phyloP scores from a whole-genome alignment of 192 early-diverging fungal species.

The Coemansia sp. region DNA sequence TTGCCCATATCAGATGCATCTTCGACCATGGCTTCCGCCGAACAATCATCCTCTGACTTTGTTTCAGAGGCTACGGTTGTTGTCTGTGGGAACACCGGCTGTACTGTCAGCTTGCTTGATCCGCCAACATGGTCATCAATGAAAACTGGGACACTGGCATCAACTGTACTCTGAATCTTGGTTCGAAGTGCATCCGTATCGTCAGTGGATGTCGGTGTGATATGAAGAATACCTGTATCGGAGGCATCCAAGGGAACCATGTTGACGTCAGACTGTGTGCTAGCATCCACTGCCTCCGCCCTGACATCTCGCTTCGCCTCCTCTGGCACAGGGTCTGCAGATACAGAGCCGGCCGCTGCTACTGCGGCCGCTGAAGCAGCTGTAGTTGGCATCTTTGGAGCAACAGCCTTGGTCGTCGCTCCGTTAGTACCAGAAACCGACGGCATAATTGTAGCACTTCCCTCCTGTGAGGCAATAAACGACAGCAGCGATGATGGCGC shows the following conservation, averaged over 20 bases:
- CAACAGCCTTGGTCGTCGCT: constrained; percentile 12
- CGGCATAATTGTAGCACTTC: neutral
- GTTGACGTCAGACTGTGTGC: neutral
- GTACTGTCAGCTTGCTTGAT: constrained; percentile 18
- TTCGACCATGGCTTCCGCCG: no score
- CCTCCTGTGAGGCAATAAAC: constrained; percentile 19
- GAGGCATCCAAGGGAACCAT: constrained; percentile 43
- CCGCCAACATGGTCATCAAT: constrained; percentile 30
- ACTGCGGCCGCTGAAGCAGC: neutral
- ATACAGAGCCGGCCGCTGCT: neutral
- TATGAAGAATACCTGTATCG: constrained; percentile 46
- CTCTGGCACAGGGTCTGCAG: no score
- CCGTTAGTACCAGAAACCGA: neutral
- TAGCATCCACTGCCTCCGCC: no score
- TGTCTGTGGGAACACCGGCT: constrained; percentile 16
- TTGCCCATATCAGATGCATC: no score
- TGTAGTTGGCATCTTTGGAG: neutral
- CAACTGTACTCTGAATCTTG: constrained; percentile 23
- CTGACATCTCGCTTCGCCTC: neutral
- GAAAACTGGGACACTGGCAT: constrained; percentile 29
- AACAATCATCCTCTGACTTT: neutral
- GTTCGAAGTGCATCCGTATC: constrained; percentile 16
- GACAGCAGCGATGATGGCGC: constrained; percentile 26
- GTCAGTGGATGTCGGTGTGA: constrained; percentile 15
- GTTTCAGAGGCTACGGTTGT: neutral